These are phyloP conservation scores for Smallanthus sonchifolius DNA, from an alignment of 129 eudicot genomes.

Conservation along the genomic window DNA sequence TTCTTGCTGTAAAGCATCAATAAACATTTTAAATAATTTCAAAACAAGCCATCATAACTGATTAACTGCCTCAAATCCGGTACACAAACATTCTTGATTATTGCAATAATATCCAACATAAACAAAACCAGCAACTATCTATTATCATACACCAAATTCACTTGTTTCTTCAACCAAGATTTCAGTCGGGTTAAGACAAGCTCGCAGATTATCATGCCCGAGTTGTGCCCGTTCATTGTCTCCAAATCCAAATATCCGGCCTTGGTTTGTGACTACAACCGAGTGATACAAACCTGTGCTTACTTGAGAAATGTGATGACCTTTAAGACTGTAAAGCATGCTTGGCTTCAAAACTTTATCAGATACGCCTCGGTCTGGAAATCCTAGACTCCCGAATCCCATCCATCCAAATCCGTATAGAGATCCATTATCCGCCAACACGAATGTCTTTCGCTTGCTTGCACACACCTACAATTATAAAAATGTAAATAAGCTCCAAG, in stretches of 20 bases:
- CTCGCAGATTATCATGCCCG: constrained; percentile 72
- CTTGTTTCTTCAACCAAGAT: constrained; percentile 44
- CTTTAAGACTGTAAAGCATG: constrained; percentile 58
- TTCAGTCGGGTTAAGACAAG: constrained; percentile 79
- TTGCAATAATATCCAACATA: constrained; percentile 16
- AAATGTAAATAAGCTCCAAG: background rate
- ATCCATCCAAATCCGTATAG: constrained; percentile 93
- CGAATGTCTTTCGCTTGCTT: constrained; percentile 88
- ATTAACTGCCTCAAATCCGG: background rate
- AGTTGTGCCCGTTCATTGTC: constrained; percentile 95
- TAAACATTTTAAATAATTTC: background rate
- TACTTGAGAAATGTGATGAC: constrained; percentile 69
- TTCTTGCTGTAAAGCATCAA: background rate
- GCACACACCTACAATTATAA: constrained; percentile 66
- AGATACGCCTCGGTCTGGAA: constrained; percentile 67
- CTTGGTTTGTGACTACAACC: constrained; percentile 62
- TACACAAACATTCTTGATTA: constrained; percentile 14
- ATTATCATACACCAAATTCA: constrained; percentile 13
- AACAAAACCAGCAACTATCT: background rate
- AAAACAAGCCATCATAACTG: constrained; percentile 6
- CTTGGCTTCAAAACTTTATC: constrained; percentile 70
- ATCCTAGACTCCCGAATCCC: constrained; percentile 97
- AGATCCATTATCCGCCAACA: constrained; percentile 66
- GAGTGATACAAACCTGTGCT: constrained; percentile 94
- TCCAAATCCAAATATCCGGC: constrained; percentile 87